Evolutionary conservation across 2,329 filamentous ascomycete genomes (phyloP), one percentile per base, ranked within the genome.

Genomic region (Botrytis tulipae): DNA sequence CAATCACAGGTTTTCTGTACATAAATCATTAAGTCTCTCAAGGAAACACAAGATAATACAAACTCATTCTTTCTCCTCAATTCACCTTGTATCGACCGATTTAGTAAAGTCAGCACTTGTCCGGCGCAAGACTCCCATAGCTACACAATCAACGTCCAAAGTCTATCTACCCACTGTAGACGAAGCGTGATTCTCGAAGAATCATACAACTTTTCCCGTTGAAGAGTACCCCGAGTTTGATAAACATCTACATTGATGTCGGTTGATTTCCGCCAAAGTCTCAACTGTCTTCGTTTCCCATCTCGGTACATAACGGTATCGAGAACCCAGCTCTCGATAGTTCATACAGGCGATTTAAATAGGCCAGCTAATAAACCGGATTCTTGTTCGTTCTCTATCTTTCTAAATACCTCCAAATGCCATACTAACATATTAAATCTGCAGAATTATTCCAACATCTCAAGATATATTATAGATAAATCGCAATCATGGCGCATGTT

Each of bases 251-350:
- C 76, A 80, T 87, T 87, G 86, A 88, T 88, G 86, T 88, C 86
- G 86, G 86, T 87, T 87, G 86, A 87, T 83, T 81, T 85, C 81
- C 86, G 86, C 81, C 83, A 84, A 82, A 85, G 84, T 77, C 84
- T 86, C 76, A 84, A 85, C 78, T 87, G 85, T 75, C 81, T 88
- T 79, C 85, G 86, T 75, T 87, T 86, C 79, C 86, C 86, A 77
- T 85, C 85, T 85, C 84, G 86, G 84, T 84, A 87, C 82, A 83
- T 85, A 81, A 84, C 85, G 74, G 85, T 88, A 80, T 87, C 86
- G 82, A 87, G 86, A 85, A 84, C 86, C 75, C 86, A 88, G 80
- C 82, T 88, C 57, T 87, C 86, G 75, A 86, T 83, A 84, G 84
- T 84, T 63, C 86, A 88, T 83, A 87, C 86, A 78, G 86, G 86